phyloP scores from a whole-genome alignment of 2,329 filamentous ascomycete genomes.

The Scytalidium lignicola region DNA sequence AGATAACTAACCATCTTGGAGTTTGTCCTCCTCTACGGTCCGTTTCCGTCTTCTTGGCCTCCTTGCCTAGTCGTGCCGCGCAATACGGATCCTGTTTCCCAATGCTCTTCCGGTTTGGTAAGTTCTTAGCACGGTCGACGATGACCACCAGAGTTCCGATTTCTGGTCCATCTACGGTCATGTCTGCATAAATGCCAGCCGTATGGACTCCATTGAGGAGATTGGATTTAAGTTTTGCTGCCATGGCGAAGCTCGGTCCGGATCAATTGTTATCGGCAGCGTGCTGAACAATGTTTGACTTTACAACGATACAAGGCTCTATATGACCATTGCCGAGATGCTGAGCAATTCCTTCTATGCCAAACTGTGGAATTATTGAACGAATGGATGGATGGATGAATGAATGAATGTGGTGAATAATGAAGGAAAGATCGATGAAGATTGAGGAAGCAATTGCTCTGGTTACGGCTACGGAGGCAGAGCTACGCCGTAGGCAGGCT shows the following conservation, averaged over 20 bases:
- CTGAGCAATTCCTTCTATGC: background rate
- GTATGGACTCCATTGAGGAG: slow-evolving; percentile 67
- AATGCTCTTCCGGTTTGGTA: slow-evolving; percentile 95
- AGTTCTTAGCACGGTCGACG: slow-evolving; percentile 91
- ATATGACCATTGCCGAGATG: slow-evolving; percentile 16
- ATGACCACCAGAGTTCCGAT: slow-evolving; percentile 92
- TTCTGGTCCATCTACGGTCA: slow-evolving; percentile 85
- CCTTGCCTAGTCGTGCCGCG: slow-evolving; percentile 87
- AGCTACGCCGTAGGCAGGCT: background rate
- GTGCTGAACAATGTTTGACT: background rate
- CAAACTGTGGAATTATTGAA: background rate
- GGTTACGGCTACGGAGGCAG: background rate
- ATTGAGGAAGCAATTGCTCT: background rate
- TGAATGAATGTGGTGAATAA: slow-evolving; percentile 4
- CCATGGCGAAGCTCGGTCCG: slow-evolving; percentile 32
- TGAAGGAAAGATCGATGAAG: background rate
- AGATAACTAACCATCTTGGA: slow-evolving; percentile 71
- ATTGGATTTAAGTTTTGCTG: slow-evolving; percentile 48
- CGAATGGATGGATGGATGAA: slow-evolving; percentile 1
- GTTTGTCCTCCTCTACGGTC: slow-evolving; percentile 94
- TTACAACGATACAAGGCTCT: slow-evolving; percentile 10
- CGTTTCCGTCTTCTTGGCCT: slow-evolving; percentile 94
- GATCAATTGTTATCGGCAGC: background rate
- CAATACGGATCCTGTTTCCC: slow-evolving; percentile 98
- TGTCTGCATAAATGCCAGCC: slow-evolving; percentile 89